Evolutionary conservation across 257 asterid genomes (phyloP), one percentile per base, ranked within the genome.

Genomic region (Ophiorrhiza pumila): DNA sequence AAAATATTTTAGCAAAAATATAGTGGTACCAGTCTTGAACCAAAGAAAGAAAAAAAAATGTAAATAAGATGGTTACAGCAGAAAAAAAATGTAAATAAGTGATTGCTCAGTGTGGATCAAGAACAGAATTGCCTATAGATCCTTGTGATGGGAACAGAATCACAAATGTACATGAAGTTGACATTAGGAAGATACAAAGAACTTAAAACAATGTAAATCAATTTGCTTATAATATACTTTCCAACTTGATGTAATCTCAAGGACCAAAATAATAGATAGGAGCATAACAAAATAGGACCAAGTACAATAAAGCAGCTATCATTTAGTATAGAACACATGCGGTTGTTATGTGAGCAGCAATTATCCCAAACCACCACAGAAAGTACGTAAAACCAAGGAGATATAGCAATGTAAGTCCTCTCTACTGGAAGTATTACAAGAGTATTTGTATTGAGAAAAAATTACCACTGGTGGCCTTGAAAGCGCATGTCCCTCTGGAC

Each of bases 401-500:
- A 50, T 4, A 50, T 17, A 50, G 27, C 56, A 27, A 57, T 15
- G 20, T 46, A 46, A 46, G 14, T 46, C 52, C 52, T 46, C 52
- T 46, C 52, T 46, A 20, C 52, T 46, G 18, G 14, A 46, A 46
- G 20, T 15, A 0, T 46, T 46, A 59, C 11, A 14, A 31, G 41
- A 5, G 65, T 22, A n/a, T n/a, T n/a, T n/a, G n/a, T n/a, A n/a
- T n/a, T 5, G 7, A 31, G 46, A 32, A 23, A n/a, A 50, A 23
- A 77, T 79, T 85, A 94, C 99, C 88, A 70, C 83, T 20, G 99
- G 92, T 52, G 99, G 99, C 82, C 99, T 86, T 80, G 97, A 94
- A 80, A 94, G 96, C 37, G 97, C 90, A 77, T 94, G 99, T 60
- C 99, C 99, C 85, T 90, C 97, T 1, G 97, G 99, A 56, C 97